Conservation (phyloP, 257 asterid genomes). For the Lycium ferocissimum region DNA sequence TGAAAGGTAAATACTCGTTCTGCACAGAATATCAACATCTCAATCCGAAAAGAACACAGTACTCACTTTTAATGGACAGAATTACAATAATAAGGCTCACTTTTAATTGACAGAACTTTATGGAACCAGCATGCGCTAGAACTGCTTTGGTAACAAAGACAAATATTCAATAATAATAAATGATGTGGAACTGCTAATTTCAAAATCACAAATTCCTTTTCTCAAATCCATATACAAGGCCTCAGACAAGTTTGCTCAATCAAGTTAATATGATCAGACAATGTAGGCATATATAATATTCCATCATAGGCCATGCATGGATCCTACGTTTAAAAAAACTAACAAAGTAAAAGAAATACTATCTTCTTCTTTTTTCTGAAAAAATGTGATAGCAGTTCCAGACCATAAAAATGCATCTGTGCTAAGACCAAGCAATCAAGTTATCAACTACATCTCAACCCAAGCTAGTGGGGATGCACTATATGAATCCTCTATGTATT, state of each 20-base stretch:
- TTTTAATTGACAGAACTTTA: neutral
- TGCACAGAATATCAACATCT: neutral
- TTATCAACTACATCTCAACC: neutral
- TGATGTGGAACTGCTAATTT: neutral
- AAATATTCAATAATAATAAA: neutral
- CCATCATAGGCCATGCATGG: constrained; percentile 24
- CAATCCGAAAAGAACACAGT: neutral
- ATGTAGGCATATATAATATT: constrained; percentile 25
- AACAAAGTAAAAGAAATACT: neutral
- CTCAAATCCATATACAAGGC: neutral
- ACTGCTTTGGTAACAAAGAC: neutral
- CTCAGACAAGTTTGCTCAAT: constrained; percentile 28
- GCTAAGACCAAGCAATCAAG: neutral
- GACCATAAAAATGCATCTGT: neutral
- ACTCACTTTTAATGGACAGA: neutral
- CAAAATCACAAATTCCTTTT: neutral
- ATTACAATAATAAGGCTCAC: neutral
- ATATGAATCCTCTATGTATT: neutral
- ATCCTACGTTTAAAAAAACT: neutral
- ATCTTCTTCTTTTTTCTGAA: neutral
- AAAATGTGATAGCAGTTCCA: constrained; percentile 1
- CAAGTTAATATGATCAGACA: constrained; percentile 23
- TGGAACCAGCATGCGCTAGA: neutral
- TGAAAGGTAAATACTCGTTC: neutral
- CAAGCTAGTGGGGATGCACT: neutral